A percentile compares a stretch with the other conserved stretches of the same genome.
phyloP scores from a whole-genome alignment of 345 rosid genomes.

The Adansonia digitata region DNA sequence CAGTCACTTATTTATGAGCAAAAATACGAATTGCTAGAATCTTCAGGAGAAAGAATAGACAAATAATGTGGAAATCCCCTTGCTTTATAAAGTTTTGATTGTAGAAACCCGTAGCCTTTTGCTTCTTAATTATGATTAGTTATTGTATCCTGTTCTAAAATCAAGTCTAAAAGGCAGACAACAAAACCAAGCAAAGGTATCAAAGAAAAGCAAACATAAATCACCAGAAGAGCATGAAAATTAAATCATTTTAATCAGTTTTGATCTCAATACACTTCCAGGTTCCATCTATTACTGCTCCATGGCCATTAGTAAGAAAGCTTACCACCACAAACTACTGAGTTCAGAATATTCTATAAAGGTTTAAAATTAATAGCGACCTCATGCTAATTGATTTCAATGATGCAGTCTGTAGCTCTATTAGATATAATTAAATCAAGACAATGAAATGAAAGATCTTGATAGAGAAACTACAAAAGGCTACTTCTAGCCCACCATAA shows the following conservation, averaged over 20 bases:
- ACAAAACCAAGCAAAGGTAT: too few species aligned
- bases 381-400: background rate
- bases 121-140: too few species aligned
- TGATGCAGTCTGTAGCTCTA: background rate
- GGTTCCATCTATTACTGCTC: background rate
- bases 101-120: too few species aligned
- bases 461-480: background rate
- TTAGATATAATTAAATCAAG: background rate
- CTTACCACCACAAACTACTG: background rate
- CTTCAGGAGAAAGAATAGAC: too few species aligned
- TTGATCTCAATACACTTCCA: background rate
- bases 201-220: too few species aligned
- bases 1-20: too few species aligned
- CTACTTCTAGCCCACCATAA: background rate
- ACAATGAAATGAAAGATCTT: background rate
- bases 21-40: too few species aligned
- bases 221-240: too few species aligned
- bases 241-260: background rate
- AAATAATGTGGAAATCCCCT: too few species aligned
- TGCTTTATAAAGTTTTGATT: too few species aligned
- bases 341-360: background rate
- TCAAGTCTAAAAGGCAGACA: too few species aligned
- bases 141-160: too few species aligned
- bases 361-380: background rate
- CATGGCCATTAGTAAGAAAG: background rate